Base-by-base conservation (phyloP, 257 asterid genomes). In the Thymus mandschuricus region DNA sequence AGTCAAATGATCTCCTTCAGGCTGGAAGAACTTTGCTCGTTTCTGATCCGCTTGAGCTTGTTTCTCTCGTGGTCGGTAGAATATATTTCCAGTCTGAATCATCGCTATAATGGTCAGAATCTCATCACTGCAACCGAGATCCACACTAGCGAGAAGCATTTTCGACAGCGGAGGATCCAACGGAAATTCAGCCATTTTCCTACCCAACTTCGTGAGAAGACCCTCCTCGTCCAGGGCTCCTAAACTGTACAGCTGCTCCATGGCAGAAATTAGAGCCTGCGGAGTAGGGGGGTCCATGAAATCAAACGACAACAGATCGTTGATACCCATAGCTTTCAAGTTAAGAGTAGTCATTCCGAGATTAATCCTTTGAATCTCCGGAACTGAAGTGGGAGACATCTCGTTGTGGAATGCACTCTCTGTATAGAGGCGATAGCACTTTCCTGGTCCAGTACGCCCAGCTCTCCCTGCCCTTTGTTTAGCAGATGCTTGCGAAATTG, bases 101-200 rank as follows among this genome's bases (percentile, higher is more conserved):
- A 93, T 93, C 2, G 97, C 96, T 78, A 90, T 90, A 38, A 93
- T 90, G 13, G 97, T 88, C 78, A 93, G 79, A 71, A 90, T 90
- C 86, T 93, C 98, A 76, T 93, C 98, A 66, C 93, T 90, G 68
- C 98, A 93, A 5, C 96, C 96, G 54, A 90, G 92, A 80, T 93
- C 96, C 10, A 90, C 96, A 46, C 97, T 90, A 41, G 98, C 98
- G 60, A 93, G 95, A 68, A 93, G 90, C 97, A 90, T 90, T 80
- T 93, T 93, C 11, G 96, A 90, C 63, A 90, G 75, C 52, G 97
- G 96, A 60, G 98, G 98, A 31, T 90, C 98, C 65, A 93, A 80
- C 0, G 97, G 98, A 78, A 93, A 93, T 66, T 93, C 98, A n/a
- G 97, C 97, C 98, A 93, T 93, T 81, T 88, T 90, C 81, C 98